Evolutionary conservation across 2,329 filamentous ascomycete species (phyloP).

Genomic region (Colletotrichum tropicicola): DNA sequence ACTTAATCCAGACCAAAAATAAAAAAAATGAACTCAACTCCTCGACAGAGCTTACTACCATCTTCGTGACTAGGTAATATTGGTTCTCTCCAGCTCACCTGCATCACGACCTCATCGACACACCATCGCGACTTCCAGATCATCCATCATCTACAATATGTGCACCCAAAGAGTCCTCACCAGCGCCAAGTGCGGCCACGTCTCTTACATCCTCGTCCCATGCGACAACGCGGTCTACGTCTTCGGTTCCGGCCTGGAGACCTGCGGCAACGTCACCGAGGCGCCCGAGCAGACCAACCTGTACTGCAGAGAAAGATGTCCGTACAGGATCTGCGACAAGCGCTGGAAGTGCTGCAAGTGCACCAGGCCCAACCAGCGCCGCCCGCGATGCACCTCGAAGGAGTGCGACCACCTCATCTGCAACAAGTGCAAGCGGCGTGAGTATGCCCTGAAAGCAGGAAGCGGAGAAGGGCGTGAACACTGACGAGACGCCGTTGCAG

Average conservation of each 20-base stretch:
- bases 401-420: neutral
- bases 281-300: neutral
- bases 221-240: neutral
- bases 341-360: slow-evolving; percentile 13
- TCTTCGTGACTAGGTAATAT: too few species aligned
- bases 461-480: too few species aligned
- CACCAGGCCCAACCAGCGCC: neutral
- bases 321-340: neutral
- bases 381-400: neutral
- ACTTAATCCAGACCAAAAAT: too few species aligned
- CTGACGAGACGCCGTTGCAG: too few species aligned
- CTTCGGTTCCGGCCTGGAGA: neutral
- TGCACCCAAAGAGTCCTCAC: neutral
- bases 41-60: too few species aligned
- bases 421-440: neutral
- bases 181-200: neutral
- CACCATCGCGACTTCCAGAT: too few species aligned
- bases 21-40: too few species aligned
- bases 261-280: neutral
- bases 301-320: neutral
- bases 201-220: fast-evolving
- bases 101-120: neutral
- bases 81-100: too few species aligned
- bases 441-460: neutral
- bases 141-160: neutral